Evolutionary conservation across 2,329 filamentous ascomycete genomes (phyloP).

Genomic region (Blastomyces emzantsi): DNA sequence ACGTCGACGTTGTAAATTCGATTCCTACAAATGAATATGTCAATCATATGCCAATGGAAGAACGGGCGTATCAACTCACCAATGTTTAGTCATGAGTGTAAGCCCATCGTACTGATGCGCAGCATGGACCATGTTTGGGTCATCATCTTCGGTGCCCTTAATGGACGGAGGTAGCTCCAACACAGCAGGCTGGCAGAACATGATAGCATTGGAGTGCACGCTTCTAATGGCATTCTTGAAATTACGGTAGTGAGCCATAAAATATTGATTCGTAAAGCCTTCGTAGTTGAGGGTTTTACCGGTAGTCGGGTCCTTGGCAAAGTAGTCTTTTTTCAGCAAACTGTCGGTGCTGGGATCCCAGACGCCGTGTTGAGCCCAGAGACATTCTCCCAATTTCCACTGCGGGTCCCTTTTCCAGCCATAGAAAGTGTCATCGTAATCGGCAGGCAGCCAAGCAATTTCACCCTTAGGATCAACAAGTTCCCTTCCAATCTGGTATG

Average conservation of each 20-base stretch:
- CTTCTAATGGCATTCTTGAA: conserved; percentile 66
- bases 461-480: conserved; percentile 84
- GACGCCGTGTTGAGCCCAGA: conserved; percentile 95
- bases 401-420: conserved; percentile 78
- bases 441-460: conserved; percentile 71
- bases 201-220: conserved; percentile 69
- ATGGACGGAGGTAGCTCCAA: conserved; percentile 83
- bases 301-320: conserved; percentile 65
- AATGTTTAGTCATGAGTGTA: conserved; percentile 95
- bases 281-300: conserved; percentile 69
- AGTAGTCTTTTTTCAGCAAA: conserved; percentile 78
- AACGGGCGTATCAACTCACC: conserved; percentile 41
- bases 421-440: conserved; percentile 78
- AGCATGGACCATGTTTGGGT: conserved; percentile 81
- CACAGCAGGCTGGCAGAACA: conserved; percentile 86
- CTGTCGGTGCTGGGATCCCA: conserved; percentile 78
- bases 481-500: conserved; percentile 74
- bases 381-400: conserved; percentile 88
- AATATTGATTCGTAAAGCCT: conserved; percentile 83
- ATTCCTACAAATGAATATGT: conserved; percentile 47
- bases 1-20: conserved; percentile 96
- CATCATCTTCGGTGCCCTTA: conserved; percentile 80
- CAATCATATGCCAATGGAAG: conserved; percentile 10
- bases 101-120: conserved; percentile 97
- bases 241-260: conserved; percentile 72